These are phyloP conservation scores for Flammula alnicola DNA, from an alignment of 1,284 basidiomycete species.

Conservation along the genomic window DNA sequence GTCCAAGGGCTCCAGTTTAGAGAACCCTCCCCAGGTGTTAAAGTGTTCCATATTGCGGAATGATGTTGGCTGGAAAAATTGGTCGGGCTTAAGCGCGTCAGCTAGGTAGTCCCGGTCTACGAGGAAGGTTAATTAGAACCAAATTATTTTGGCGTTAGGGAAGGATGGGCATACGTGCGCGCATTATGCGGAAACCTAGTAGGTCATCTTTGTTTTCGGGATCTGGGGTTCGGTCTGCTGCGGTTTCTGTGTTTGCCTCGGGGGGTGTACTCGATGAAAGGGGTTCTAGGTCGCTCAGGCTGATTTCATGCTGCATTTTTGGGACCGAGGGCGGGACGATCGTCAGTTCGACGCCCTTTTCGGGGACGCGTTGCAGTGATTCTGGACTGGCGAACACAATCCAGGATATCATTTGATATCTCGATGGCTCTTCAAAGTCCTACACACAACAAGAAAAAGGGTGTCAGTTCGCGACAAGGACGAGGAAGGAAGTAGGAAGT, in stretches of 20 bases:
- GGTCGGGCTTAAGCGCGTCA: not conserved
- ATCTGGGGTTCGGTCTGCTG: constrained; percentile 13
- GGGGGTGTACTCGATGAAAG: constrained; percentile 3
- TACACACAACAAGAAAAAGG: constrained; percentile 26
- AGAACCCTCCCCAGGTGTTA: constrained; percentile 21
- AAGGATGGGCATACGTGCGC: constrained; percentile 25
- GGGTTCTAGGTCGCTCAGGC: constrained; percentile 37
- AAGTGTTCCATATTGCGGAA: constrained; percentile 4
- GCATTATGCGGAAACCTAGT: constrained; percentile 29
- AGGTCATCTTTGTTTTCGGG: constrained; percentile 14
- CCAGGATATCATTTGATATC: constrained; percentile 46
- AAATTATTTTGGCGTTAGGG: not conserved
- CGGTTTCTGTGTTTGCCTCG: not conserved
- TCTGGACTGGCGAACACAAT: constrained; percentile 48
- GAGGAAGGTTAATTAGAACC: not conserved
- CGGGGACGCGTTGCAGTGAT: constrained; percentile 41
- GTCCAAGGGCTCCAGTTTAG: constrained; percentile 7
- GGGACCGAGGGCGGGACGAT: constrained; percentile 27
- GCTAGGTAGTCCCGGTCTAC: constrained; percentile 9
- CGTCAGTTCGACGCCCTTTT: constrained; percentile 24
- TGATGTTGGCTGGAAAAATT: constrained; percentile 11
- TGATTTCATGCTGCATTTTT: constrained; percentile 34
- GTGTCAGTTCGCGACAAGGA: constrained; percentile 11
- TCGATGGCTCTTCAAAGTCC: constrained; percentile 50
- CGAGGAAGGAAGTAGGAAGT: not conserved